Evolutionary conservation across 202 grass and related monocot species (phyloP).

Genomic region (Zoysia matrella): DNA sequence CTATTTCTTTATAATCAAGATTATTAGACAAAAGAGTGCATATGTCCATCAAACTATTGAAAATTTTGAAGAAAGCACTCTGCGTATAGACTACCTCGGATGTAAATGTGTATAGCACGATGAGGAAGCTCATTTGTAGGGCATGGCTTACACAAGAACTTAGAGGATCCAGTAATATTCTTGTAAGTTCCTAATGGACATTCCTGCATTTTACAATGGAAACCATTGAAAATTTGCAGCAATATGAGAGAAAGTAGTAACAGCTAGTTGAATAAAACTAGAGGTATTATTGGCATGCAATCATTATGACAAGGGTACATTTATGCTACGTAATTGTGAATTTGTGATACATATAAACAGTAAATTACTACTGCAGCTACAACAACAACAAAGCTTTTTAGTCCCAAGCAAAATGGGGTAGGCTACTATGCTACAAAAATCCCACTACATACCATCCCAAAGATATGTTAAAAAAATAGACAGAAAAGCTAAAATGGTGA

Average conservation of each 20-base stretch:
- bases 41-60: not conserved
- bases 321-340: conserved; percentile 22
- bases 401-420: no score
- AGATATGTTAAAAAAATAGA: not conserved
- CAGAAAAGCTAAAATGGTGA: conserved; percentile 30
- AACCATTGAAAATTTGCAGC: conserved; percentile 22
- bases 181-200: conserved; percentile 97
- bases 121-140: conserved; percentile 76
- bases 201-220: conserved; percentile 65
- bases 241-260: conserved; percentile 37
- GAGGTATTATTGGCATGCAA: conserved; percentile 8
- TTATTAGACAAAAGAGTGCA: conserved; percentile 29
- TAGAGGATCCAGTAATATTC: conserved; percentile 91
- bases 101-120: conserved; percentile 64
- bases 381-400: no score
- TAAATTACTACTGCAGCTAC: conserved; percentile 6
- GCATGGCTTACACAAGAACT: conserved; percentile 72
- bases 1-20: conserved; percentile 31
- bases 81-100: conserved; percentile 68
- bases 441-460: not conserved
- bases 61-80: conserved; percentile 12
- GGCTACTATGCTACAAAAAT: not conserved
- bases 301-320: conserved; percentile 20
- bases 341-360: conserved; percentile 20
- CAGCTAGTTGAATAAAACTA: conserved; percentile 17